A percentile compares a stretch with the other conserved stretches of the same genome.
These are phyloP conservation scores for Tuber melanosporum DNA, from an alignment of 495 filamentous ascomycete species.

Conservation along the genomic window DNA sequence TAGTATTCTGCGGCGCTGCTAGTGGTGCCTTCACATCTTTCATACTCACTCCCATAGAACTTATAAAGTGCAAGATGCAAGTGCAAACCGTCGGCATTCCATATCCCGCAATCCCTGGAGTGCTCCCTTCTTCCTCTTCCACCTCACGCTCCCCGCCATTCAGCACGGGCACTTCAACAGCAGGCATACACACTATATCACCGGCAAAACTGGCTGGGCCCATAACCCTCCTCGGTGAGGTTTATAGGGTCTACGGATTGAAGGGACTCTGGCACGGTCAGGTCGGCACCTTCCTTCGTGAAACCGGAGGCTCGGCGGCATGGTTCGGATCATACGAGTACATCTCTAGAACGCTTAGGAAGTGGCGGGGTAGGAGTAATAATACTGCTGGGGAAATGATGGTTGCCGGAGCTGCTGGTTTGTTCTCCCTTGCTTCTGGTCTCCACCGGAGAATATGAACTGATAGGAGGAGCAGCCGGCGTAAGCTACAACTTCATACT, in stretches of 20 bases:
- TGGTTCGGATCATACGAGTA: slow-evolving; percentile 97
- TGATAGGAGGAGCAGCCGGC: slow-evolving; percentile 49
- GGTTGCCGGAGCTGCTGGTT: slow-evolving; percentile 39
- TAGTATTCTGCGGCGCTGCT: slow-evolving; percentile 70
- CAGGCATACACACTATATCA: slow-evolving; percentile 32
- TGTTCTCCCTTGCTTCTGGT: neutral
- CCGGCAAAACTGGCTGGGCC: slow-evolving; percentile 47
- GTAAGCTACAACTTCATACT: slow-evolving; percentile 94
- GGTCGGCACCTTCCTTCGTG: slow-evolving; percentile 83
- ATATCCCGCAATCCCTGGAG: slow-evolving; percentile 44
- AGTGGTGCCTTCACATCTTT: slow-evolving; percentile 87
- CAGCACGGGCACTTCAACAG: slow-evolving; percentile 14
- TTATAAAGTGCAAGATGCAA: slow-evolving; percentile 98
- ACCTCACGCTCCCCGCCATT: slow-evolving; percentile 18
- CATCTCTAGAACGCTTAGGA: slow-evolving; percentile 58
- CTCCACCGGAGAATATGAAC: neutral
- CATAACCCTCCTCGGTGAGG: slow-evolving; percentile 60
- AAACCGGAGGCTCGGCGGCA: slow-evolving; percentile 84
- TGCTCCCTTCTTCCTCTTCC: slow-evolving; percentile 28
- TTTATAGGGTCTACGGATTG: slow-evolving; percentile 74
- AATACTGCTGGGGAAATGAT: slow-evolving; percentile 35
- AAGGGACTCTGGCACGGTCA: slow-evolving; percentile 93
- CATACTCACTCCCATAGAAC: slow-evolving; percentile 87
- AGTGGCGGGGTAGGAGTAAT: slow-evolving; percentile 36
- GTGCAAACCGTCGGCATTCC: slow-evolving; percentile 47